Conservation (phyloP, 805 yeast genomes). For the Monosporozyma unispora region DNA sequence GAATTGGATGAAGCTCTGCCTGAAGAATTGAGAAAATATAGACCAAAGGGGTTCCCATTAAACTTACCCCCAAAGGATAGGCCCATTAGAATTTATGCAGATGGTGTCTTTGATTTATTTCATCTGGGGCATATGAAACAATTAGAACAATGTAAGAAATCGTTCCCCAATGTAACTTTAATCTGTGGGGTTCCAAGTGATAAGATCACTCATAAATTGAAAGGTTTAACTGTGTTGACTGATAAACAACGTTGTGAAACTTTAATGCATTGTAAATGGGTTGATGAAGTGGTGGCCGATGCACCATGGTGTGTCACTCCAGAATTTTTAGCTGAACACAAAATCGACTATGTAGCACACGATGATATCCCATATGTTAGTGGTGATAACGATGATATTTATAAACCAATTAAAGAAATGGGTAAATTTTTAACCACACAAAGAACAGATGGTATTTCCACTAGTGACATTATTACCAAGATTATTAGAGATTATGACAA, state of each 20-base stretch:
- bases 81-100: conserved; percentile 92
- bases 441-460: conserved; percentile 92
- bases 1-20: conserved; percentile 58
- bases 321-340: conserved; percentile 66
- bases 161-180: conserved; percentile 73
- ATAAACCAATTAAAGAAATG: conserved; percentile 79
- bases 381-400: conserved; percentile 83
- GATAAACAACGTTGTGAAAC: conserved; percentile 87
- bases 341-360: conserved; percentile 94
- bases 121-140: conserved; percentile 98
- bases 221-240: conserved; percentile 85
- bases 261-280: conserved; percentile 92
- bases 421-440: conserved; percentile 93
- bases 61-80: conserved; percentile 79
- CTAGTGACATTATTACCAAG: conserved; percentile 91
- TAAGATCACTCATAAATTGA: conserved; percentile 78
- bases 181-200: conserved; percentile 92
- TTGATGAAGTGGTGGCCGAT: conserved; percentile 87
- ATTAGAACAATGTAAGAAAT: conserved; percentile 90
- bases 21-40: conserved; percentile 58
- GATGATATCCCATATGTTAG: conserved; percentile 94
- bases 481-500: conserved; percentile 94
- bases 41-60: conserved; percentile 72
- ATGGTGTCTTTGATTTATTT: conserved; percentile 94
- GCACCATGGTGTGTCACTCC: conserved; percentile 95